Base-by-base conservation (phyloP, 225 moss, liverwort and hornwort species). In the Lunularia cruciata region DNA sequence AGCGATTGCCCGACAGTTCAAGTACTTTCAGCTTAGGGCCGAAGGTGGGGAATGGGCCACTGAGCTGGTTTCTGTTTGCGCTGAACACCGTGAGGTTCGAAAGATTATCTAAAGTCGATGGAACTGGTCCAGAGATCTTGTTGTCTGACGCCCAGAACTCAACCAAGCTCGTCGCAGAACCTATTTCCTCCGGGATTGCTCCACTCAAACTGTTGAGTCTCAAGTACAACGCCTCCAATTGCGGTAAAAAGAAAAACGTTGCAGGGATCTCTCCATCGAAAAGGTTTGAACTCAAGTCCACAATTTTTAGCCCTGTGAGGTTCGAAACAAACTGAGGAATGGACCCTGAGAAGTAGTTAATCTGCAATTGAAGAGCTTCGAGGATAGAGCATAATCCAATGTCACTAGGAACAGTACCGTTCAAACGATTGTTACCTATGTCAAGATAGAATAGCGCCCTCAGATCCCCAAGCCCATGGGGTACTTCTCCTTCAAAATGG, bases 241-340 rank as follows among this genome's bases (percentile, higher is more conserved):
- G 9, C 1, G 74, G 46, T 25, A 47, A 11, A 0, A 46, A 26
- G 23, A 36, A 39, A 0, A 66, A 8, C 4, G 14, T 8, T 4
- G 0, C 56, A 2, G 65, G 57, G 57, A 74, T 40, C 43, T 36
- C n/a, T 2, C 66, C 73, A 3, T 25, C 40, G 8, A 73, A 40
- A 0, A 8, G 46, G 42, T 73, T 73, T 0, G 0, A 6, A 0
- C 10, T 0, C 11, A 73, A 11, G 12, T 8, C 27, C 13, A 73
- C 15, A 5, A 5, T 10, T 9, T 45, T 9, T 31, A 73, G 23
- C 12, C 16, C 30, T 8, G 65, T 42, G 5, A 73, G 26, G 11
- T 23, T 47, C 12, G 20, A 20, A 7, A 72, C 11, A 3, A 36
- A 48, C 5, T 25, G 0, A 11, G 58, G 58, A 7, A 72, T 48